Conservation (phyloP, 306 rosid genomes). For the Bauhinia variegata region DNA sequence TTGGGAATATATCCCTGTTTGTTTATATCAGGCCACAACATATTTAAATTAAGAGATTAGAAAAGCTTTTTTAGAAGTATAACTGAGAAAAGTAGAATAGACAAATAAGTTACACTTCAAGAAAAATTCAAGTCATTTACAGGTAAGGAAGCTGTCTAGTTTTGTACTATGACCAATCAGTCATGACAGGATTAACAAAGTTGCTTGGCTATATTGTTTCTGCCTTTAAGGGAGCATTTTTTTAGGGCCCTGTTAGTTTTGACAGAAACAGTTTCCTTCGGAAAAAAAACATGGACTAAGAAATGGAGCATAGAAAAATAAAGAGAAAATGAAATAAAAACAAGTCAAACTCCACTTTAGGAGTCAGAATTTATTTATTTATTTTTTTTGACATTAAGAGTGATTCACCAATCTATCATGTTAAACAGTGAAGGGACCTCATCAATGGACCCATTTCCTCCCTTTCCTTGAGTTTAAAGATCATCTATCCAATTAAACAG, state of each 20-base stretch:
- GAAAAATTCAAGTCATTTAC: slow-evolving; percentile 5
- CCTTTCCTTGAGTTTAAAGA: not conserved
- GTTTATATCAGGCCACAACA: slow-evolving; percentile 34
- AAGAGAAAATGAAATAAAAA: slow-evolving; percentile 13
- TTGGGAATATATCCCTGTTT: slow-evolving; percentile 83
- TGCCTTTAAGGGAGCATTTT: not conserved
- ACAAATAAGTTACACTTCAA: slow-evolving; percentile 17
- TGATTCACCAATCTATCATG: not conserved
- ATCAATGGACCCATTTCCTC: not conserved
- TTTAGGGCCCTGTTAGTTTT: too few species aligned
- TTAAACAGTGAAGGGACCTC: too few species aligned
- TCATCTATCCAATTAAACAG: slow-evolving; percentile 3
- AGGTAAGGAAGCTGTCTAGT: too few species aligned
- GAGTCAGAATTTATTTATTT: slow-evolving; percentile 24
- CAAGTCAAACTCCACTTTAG: slow-evolving; percentile 2
- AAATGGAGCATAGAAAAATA: not conserved
- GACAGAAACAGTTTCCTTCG: too few species aligned
- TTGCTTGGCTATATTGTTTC: slow-evolving; percentile 12
- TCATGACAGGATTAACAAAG: slow-evolving; percentile 4
- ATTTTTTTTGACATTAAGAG: not conserved
- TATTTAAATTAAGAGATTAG: slow-evolving; percentile 6
- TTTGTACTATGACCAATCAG: slow-evolving; percentile 1
- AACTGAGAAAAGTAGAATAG: slow-evolving; percentile 27
- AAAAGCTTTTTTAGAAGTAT: slow-evolving; percentile 10
- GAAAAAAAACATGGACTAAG: too few species aligned